phyloP scores from a whole-genome alignment of 495 filamentous ascomycete species.

The Acidomyces sp. region DNA sequence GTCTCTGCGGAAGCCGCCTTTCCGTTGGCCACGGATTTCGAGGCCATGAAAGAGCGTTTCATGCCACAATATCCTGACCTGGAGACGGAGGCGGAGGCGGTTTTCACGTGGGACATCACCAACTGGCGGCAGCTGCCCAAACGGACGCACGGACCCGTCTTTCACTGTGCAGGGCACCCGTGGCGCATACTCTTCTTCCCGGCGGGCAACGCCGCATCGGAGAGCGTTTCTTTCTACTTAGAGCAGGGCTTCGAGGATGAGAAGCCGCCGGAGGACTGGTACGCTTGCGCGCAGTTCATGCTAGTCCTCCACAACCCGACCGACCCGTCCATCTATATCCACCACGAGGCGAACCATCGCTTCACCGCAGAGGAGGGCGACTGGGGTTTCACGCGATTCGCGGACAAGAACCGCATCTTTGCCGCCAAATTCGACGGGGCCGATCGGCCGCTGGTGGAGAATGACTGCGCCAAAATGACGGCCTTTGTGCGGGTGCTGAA shows the following conservation, averaged over 20 bases:
- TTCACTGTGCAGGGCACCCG: constrained; percentile 73
- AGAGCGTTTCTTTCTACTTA: constrained; percentile 87
- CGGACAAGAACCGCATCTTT: constrained; percentile 73
- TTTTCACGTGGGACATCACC: constrained; percentile 74
- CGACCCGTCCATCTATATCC: constrained; percentile 62
- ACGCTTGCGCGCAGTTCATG: constrained; percentile 90
- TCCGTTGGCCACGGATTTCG: constrained; percentile 59
- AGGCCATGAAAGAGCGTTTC: constrained; percentile 69
- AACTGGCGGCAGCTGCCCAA: constrained; percentile 60
- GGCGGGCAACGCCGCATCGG: constrained; percentile 71
- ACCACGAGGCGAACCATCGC: constrained; percentile 67
- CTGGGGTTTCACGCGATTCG: constrained; percentile 94
- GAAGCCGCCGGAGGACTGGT: constrained; percentile 73
- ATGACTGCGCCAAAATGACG: constrained; percentile 73
- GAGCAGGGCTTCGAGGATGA: constrained; percentile 72
- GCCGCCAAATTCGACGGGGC: constrained; percentile 50
- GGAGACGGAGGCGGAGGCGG: constrained; percentile 53
- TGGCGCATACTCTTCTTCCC: constrained; percentile 97
- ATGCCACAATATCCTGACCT: constrained; percentile 61
- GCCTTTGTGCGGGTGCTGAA: constrained; percentile 90
- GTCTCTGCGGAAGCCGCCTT: constrained; percentile 27
- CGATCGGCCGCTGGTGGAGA: constrained; percentile 69
- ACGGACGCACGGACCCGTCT: constrained; percentile 76
- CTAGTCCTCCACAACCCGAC: constrained; percentile 88
- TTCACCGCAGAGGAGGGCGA: constrained; percentile 96